Evolutionary conservation across 129 eudicot genomes (phyloP), one percentile per base, ranked within the genome.

Genomic region (Flaveria trinervia): DNA sequence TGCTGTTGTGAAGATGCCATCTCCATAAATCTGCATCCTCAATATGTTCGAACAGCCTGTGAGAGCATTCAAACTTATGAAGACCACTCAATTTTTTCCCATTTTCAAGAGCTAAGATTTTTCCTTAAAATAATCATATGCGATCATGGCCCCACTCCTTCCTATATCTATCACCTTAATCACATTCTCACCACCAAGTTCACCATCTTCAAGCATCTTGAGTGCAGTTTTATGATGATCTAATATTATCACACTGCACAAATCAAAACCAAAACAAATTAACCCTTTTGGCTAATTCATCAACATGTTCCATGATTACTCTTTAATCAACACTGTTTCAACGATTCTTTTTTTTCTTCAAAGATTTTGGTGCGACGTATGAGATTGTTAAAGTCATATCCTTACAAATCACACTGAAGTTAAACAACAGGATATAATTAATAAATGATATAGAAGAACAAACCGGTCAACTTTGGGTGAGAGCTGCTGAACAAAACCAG

Each of bases 201-300:
- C 66, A 44, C 83, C 88, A 1, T 77, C 83, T 71, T 86, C 87
- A 57, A 93, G 74, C 72, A 76, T 72, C 73, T 93, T 87, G 4
- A 88, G 84, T 67, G 97, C 97, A 26, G 98, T 93, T 80, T 90
- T 93, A 86, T 93, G 98, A 79, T 93, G 98, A 84, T 93, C 98
- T 73, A 93, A 78, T 68, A 90, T 83, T 71, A 88, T 81, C 69
- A 90, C 92, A 41, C 92, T 90, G 78, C 72, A 72, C 6, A 45
- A 28, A 80, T 28, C 7, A 20, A 25, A 54, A 8, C 26, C 60
- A n/a, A 49, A 76, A 33, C 68, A 83, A 15, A 41, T 73, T 8
- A 41, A 56, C 45, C 17, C 60, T 71, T 70, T 25, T 18, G 26
- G 46, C 75, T 5, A 25, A 17, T 70, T 56, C 7, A 11, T 22